Percentiles rank a stretch among this genome's conserved stretches.
phyloP scores from a whole-genome alignment of 352 stramenopile genomes.

The Pythium pyrilobum region DNA sequence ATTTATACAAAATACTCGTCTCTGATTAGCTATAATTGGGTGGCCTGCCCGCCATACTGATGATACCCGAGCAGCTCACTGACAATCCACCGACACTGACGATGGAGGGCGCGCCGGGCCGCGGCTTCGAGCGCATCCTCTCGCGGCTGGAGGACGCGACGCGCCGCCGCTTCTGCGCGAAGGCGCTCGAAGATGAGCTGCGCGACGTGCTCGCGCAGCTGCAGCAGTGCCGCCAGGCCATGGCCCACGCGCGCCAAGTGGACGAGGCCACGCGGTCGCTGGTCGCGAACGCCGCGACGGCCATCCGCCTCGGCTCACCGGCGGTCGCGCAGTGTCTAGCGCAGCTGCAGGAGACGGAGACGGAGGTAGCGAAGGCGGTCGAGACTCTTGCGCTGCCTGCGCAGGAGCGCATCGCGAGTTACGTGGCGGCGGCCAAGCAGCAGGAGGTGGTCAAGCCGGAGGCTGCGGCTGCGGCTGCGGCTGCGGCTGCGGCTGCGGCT shows the following conservation, averaged over 20 bases:
- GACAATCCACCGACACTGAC: neutral
- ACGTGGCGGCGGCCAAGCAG: too few relatives aligned
- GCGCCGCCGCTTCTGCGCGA: slow-evolving; percentile 20
- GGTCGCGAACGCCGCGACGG: slow-evolving; percentile 3
- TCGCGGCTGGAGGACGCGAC: slow-evolving; percentile 14
- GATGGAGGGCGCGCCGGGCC: slow-evolving; percentile 12
- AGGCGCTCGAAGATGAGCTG: slow-evolving; percentile 23
- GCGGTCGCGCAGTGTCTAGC: slow-evolving; percentile 24
- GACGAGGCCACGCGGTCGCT: slow-evolving; percentile 22
- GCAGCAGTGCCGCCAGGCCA: slow-evolving; percentile 17
- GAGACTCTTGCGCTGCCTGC: slow-evolving; percentile 5
- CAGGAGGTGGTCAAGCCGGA: too few relatives aligned
- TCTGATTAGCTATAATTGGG: slow-evolving; percentile 7
- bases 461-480: too few relatives aligned
- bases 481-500: too few relatives aligned
- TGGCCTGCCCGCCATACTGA: neutral
- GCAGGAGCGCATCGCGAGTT: neutral
- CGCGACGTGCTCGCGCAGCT: slow-evolving; percentile 13
- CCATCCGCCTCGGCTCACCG: slow-evolving; percentile 8
- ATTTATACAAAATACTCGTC: neutral
- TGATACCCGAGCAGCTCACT: neutral
- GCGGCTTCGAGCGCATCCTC: slow-evolving; percentile 29
- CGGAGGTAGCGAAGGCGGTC: slow-evolving; percentile 1
- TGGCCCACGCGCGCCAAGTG: slow-evolving; percentile 26
- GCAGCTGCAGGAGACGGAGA: slow-evolving; percentile 29